Evolutionary conservation across 805 yeast species (phyloP).

Genomic region (Candida sakaeoensis): DNA sequence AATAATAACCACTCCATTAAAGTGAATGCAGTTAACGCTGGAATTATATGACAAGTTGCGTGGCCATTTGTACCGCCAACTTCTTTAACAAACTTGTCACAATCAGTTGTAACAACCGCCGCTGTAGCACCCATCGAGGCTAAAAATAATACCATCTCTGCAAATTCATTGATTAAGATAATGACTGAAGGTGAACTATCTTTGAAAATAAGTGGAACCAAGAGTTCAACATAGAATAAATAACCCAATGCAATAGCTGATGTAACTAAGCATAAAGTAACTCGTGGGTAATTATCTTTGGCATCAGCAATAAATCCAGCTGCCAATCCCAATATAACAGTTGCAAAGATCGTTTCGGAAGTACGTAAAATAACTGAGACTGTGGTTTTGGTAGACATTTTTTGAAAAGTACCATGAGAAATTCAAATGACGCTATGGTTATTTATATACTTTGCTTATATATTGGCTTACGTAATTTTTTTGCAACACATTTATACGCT

Average conservation of each 20-base stretch:
- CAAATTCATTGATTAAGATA: constrained; percentile 7
- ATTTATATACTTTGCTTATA: not conserved
- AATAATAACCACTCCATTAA: constrained; percentile 11
- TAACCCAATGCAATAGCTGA: constrained; percentile 6
- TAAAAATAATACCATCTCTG: constrained; percentile 7
- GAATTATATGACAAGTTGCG: constrained; percentile 6
- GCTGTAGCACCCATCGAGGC: constrained; percentile 10
- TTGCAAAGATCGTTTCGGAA: constrained; percentile 6
- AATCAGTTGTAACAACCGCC: constrained; percentile 6
- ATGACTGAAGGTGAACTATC: constrained; percentile 5
- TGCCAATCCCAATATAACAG: constrained; percentile 7
- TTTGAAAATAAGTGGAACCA: constrained; percentile 3
- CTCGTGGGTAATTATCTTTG: constrained; percentile 7
- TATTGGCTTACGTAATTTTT: constrained; percentile 2
- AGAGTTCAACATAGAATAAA: constrained; percentile 6
- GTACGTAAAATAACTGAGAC: constrained; percentile 6
- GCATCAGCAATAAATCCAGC: constrained; percentile 8
- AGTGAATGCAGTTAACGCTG: constrained; percentile 9
- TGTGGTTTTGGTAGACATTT: constrained; percentile 3
- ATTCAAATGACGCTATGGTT: too few species aligned
- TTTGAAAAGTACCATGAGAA: too few species aligned
- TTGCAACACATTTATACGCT: not conserved
- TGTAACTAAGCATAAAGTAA: constrained; percentile 7
- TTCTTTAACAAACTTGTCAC: not conserved
- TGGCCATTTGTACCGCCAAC: not conserved